phyloP scores from a whole-genome alignment of 768 basidiomycete species.

The Cubamyces lactineus region DNA sequence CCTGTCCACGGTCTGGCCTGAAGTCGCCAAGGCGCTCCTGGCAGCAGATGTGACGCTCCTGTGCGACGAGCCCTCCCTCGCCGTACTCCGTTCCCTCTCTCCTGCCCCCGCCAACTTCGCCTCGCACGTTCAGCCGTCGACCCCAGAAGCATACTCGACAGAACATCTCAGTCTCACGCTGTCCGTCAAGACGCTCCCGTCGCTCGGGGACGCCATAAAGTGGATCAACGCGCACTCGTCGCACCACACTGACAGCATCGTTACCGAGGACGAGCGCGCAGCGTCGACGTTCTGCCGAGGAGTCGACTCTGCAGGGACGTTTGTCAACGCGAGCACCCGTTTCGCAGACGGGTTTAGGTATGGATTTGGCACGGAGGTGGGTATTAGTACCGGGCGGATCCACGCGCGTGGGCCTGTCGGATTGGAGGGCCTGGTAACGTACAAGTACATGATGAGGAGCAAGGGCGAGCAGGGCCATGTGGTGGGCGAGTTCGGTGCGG shows the following conservation, averaged over 20 bases:
- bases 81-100: slow-evolving; percentile 51
- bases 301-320: slow-evolving; percentile 91
- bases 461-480: slow-evolving; percentile 73
- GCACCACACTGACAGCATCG: slow-evolving; percentile 93
- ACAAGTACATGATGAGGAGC: slow-evolving; percentile 94
- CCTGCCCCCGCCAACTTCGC: slow-evolving; percentile 38
- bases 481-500: slow-evolving; percentile 83
- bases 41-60: slow-evolving; percentile 71
- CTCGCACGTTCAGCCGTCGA: slow-evolving; percentile 55
- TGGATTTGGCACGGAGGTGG: slow-evolving; percentile 97
- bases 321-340: slow-evolving; percentile 92
- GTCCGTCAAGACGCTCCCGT: slow-evolving; percentile 76
- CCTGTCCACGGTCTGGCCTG: slow-evolving; percentile 77
- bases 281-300: slow-evolving; percentile 80
- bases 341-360: slow-evolving; percentile 97
- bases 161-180: slow-evolving; percentile 89
- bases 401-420: slow-evolving; percentile 97
- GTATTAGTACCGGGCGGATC: slow-evolving; percentile 94
- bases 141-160: slow-evolving; percentile 71
- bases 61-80: slow-evolving; percentile 71
- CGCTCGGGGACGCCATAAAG: slow-evolving; percentile 71
- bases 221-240: slow-evolving; percentile 95
- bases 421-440: slow-evolving; percentile 89
- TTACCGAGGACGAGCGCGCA: slow-evolving; percentile 75
- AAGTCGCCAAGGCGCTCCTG: slow-evolving; percentile 74